phyloP scores from a whole-genome alignment of 176 grass and related monocot species.

The sorghum (Sorghum bicolor) region Sorghum_bicolor_NCBIv3 NC_012870.2:67616001-67616500 shows the following conservation, averaged over 20 bases:
- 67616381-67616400: constrained; percentile 90
- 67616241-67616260: constrained; percentile 90
- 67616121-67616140: constrained; percentile 66
- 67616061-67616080: constrained; percentile 71
- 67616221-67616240: constrained; percentile 65
- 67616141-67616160: constrained; percentile 55
- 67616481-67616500: constrained; percentile 35
- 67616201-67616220: constrained; percentile 71
- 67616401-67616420: constrained; percentile 68
- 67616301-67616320: constrained; percentile 80
- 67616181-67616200: constrained; percentile 40
- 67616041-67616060: constrained; percentile 25
- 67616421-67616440: constrained; percentile 63
- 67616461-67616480: constrained; percentile 72
- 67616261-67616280: constrained; percentile 62
- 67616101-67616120: constrained; percentile 68
- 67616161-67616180: constrained; percentile 18
- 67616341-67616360: constrained; percentile 81
- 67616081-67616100: constrained; percentile 77
- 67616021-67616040: constrained; percentile 59
- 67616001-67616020: constrained; percentile 28
- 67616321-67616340: constrained; percentile 89
- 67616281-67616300: constrained; percentile 74
- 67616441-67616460: constrained; percentile 79
- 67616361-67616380: constrained; percentile 79